Evolutionary conservation across 2,329 filamentous ascomycete species (phyloP), one percentile per base, ranked within the genome.

Genomic region (Huntiella savannae): DNA sequence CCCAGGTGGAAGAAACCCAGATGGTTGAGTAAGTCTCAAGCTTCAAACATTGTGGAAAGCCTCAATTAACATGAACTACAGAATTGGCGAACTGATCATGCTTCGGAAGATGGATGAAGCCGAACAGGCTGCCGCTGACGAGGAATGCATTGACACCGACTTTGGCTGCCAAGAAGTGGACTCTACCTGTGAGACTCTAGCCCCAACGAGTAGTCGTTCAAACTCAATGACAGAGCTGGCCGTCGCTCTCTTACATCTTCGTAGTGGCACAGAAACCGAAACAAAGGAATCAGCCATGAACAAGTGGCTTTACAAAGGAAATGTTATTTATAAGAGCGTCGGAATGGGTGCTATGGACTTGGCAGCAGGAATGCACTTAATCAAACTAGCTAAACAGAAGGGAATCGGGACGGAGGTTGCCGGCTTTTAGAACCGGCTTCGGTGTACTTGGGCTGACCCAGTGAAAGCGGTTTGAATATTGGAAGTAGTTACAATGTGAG

Each of bases 61-160:
- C 17, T 8, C 6, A 12, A 46, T 56, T 56, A 46, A 54, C 32
- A 13, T 33, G 12, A 35, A 39, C 8, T 15, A 32, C 41, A 75
- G 71, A 59, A 64, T 95, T 1, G 88, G 87, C 3, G 87, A 95
- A 57, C 64, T 95, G 3, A 71, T 75, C 10, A 75, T 77, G 70
- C 65, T 78, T 28, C 66, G 69, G 4, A 46, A 51, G 16, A 46
- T 46, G 15, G 33, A 40, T 19, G 45, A 49, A 43, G 28, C 40
- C 34, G 48, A 51, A 33, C 33, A 47, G 5, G 22, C 16, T 11
- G 37, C 37, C 12, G 33, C 38, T 28, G 40, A 47, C 10, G 49
- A 40, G 1, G 45, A 47, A 22, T 4, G 10, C 32, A 12, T 34
- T 6, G 40, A 43, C 17, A 50, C 41, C 3, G 34, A 41, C 5